Percentiles rank a stretch among this genome's conserved stretches.
Conservation (phyloP, 768 basidiomycete species). For the Xerocomus potaroensis region DNA sequence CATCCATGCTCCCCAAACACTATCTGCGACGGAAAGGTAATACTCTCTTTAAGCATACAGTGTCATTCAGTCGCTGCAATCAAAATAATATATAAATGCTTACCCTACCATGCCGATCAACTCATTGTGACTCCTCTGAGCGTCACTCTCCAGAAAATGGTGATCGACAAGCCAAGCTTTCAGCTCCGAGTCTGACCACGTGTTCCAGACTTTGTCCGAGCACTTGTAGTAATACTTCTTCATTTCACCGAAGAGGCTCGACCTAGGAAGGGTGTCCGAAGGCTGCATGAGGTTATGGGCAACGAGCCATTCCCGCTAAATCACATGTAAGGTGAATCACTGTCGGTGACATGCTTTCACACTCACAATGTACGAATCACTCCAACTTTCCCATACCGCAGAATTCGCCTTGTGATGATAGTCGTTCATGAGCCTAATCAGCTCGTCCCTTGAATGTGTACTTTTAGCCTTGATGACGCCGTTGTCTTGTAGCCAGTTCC, state of each 20-base stretch:
- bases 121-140: constrained; percentile 66
- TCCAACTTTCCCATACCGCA: constrained; percentile 84
- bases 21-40: constrained; percentile 58
- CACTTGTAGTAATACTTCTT: constrained; percentile 69
- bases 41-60: constrained; percentile 53
- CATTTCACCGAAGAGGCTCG: constrained; percentile 64
- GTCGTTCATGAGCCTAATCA: constrained; percentile 63
- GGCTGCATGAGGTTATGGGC: constrained; percentile 69
- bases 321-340: background rate
- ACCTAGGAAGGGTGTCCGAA: constrained; percentile 46
- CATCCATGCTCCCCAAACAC: constrained; percentile 64
- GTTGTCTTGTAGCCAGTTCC: constrained; percentile 69
- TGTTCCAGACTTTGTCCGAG: constrained; percentile 50
- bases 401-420: constrained; percentile 58
- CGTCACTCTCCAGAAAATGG: constrained; percentile 66
- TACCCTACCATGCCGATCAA: constrained; percentile 68
- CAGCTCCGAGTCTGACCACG: constrained; percentile 78
- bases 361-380: constrained; percentile 74
- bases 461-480: constrained; percentile 64
- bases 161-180: constrained; percentile 77
- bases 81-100: constrained; percentile 16
- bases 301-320: constrained; percentile 79
- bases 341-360: background rate
- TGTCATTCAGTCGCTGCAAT: no score
- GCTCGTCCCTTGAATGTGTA: constrained; percentile 52